Conservation (phyloP, 805 yeast species). For the Spathaspora arborariae region DNA sequence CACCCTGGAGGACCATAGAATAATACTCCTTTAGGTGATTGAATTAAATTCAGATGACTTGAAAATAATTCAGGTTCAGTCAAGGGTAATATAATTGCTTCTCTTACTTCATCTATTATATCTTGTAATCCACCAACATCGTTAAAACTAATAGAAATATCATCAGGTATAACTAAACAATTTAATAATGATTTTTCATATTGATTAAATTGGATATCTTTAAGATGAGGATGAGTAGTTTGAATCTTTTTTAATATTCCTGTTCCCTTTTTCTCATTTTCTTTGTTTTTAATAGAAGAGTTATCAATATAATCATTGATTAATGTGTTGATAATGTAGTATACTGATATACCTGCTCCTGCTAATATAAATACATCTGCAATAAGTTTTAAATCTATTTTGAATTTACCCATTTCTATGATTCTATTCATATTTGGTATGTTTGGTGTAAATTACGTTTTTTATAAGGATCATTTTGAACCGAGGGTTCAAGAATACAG, state of each 20-base stretch:
- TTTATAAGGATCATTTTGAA: background rate
- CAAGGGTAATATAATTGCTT: conserved; percentile 84
- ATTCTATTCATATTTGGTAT: background rate
- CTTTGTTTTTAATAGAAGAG: conserved; percentile 42
- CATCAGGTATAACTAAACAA: conserved; percentile 79
- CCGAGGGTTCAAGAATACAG: background rate
- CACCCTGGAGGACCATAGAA: conserved; percentile 97
- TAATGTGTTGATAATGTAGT: conserved; percentile 50
- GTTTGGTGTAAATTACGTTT: background rate
- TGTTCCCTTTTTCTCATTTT: conserved; percentile 61
- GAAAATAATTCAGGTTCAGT: conserved; percentile 68
- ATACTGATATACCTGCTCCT: conserved; percentile 68
- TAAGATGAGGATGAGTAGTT: conserved; percentile 53
- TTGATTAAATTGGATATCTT: conserved; percentile 51
- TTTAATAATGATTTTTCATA: conserved; percentile 79
- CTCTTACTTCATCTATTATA: conserved; percentile 80
- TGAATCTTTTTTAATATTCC: conserved; percentile 33
- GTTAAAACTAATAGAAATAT: conserved; percentile 67
- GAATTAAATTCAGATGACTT: conserved; percentile 63
- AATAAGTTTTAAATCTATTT: conserved; percentile 35
- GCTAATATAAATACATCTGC: conserved; percentile 41
- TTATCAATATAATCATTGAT: conserved; percentile 31
- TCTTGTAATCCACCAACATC: conserved; percentile 89
- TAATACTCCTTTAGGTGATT: conserved; percentile 92
- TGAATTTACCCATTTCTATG: conserved; percentile 33